Evolutionary conservation across 192 early-diverging fungal species (phyloP), one percentile per base, ranked within the genome.

Genomic region (Chytriomyces confervae): DNA sequence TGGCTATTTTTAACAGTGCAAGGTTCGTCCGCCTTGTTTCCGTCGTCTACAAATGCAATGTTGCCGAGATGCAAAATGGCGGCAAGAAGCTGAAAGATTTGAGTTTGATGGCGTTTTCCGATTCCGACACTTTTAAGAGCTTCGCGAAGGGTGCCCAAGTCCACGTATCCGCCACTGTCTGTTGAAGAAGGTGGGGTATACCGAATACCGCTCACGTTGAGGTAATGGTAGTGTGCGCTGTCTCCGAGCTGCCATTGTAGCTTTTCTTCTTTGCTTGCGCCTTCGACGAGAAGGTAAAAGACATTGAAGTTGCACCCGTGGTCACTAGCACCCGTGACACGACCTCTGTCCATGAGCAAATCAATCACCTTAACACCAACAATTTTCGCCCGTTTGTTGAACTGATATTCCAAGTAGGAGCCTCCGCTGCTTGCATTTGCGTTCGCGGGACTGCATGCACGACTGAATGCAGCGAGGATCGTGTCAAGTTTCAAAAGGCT

Each of bases 41-140:
- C 83, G 70, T 87, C 89, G 72, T 87, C 90, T 0, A 81, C 72
- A 77, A 98, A 98, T 70, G 91, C 90, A n/a, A 96, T 79, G 72
- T 98, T 97, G 23, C 96, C 97, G 16, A 98, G 80, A 73, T 97
- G 96, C 65, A 98, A 83, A 53, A 98, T 92, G 2, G 94, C 96
- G 0, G 95, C 90, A 27, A 99, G 71, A 6, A 95, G 80, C 66
- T 94, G 92, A 79, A 91, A 96, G 20, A 98, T 78, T 45, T 93
- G 91, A 24, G 87, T 81, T 50, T 95, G 92, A 66, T 91, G 88
- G 43, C 93, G 86, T 46, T 77, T 71, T 18, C 86, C 85, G 68
- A 87, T 76, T 51, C 89, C 86, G 6, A 88, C 66, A 9, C 80
- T 48, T 76, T 87, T 88, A 45, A 88, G 49, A 62, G 74, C 71